These are phyloP conservation scores for Vaccinium corymbosum DNA, from an alignment of 148 eudicot species.

Conservation along the genomic window DNA sequence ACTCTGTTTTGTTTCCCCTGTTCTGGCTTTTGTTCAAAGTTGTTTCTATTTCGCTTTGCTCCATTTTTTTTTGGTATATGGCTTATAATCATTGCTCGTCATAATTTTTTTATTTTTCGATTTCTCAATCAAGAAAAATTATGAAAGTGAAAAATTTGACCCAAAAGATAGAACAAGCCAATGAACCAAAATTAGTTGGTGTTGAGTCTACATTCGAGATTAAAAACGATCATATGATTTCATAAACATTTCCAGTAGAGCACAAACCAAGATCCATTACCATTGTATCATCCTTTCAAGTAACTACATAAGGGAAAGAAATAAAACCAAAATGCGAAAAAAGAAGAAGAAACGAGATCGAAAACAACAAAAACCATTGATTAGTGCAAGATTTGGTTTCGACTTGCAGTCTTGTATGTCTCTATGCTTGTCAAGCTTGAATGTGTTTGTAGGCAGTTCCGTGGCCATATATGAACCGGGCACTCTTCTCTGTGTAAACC, in stretches of 20 bases:
- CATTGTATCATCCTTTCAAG: slow-evolving; percentile 18
- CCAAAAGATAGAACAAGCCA: background rate
- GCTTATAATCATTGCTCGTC: background rate
- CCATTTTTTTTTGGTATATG: background rate
- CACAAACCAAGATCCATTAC: slow-evolving; percentile 21
- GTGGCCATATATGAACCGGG: slow-evolving; percentile 90
- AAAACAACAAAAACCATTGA: background rate
- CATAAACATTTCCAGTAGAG: background rate
- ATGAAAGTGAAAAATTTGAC: background rate
- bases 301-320: slow-evolving; percentile 17
- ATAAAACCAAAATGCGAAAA: background rate
- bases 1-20: background rate
- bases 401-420: background rate
- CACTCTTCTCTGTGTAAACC: slow-evolving; percentile 76
- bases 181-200: background rate
- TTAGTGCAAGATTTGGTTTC: slow-evolving; percentile 9
- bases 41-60: background rate
- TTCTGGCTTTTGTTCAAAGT: background rate
- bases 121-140: background rate
- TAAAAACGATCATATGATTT: background rate
- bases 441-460: slow-evolving; percentile 48
- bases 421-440: slow-evolving; percentile 28
- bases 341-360: background rate
- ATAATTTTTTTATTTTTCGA: background rate
- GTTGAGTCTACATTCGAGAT: background rate